phyloP scores from a whole-genome alignment of 2,329 filamentous ascomycete genomes.

The Tolypocladium album region DNA sequence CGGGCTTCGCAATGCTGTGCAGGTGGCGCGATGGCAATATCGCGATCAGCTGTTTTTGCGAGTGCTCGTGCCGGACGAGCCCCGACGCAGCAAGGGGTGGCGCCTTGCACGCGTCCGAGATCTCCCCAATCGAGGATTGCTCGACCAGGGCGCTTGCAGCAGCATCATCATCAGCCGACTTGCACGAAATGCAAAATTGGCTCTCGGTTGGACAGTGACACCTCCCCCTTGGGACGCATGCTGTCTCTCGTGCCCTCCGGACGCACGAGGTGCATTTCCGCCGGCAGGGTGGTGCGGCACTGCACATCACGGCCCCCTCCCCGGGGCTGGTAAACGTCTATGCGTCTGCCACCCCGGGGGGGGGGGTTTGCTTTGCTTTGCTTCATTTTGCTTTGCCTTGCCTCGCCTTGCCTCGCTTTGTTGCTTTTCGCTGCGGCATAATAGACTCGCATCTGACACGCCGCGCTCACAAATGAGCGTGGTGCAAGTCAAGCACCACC shows the following conservation, averaged over 20 bases:
- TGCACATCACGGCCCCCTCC: neutral
- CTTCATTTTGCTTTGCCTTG: neutral
- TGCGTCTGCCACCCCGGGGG: neutral
- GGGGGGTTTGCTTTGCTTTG: neutral
- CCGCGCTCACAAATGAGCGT: neutral
- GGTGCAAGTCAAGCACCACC: neutral
- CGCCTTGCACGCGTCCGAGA: neutral
- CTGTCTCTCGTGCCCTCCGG: neutral
- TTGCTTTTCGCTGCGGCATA: neutral
- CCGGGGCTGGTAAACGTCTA: neutral
- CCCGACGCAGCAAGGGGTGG: neutral
- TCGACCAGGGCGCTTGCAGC: neutral
- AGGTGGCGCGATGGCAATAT: neutral
- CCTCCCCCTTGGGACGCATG: neutral
- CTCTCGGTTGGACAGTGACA: neutral
- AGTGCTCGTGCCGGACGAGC: neutral
- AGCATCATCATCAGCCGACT: neutral
- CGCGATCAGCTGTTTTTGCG: neutral
- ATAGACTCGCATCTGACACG: neutral
- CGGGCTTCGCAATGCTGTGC: neutral
- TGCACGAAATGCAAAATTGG: neutral
- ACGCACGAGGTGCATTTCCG: slow-evolving; percentile 1
- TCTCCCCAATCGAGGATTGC: neutral
- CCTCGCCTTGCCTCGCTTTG: neutral
- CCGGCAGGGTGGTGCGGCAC: slow-evolving; percentile 1